phyloP scores from a whole-genome alignment of 495 filamentous ascomycete species.

The Trichoderma gamsii region DNA sequence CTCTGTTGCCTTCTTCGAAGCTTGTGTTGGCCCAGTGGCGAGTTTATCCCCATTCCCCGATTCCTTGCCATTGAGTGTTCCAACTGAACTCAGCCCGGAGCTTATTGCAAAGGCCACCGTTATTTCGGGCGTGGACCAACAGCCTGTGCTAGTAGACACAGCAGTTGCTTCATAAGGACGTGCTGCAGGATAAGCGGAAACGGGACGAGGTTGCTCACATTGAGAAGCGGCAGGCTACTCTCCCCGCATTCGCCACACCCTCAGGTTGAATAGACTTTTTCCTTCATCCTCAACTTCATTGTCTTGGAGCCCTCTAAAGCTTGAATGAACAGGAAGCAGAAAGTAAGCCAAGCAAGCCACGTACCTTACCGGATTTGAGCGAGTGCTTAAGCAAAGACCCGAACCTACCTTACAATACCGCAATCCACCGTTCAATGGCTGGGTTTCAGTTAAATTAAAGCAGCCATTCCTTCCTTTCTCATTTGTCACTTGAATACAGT shows the following conservation, averaged over 20 bases:
- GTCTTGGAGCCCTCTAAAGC: no score
- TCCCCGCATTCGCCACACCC: conserved; percentile 6
- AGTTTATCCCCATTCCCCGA: not conserved
- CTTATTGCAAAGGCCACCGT: not conserved
- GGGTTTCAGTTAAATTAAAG: conserved; percentile 2
- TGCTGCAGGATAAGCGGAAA: not conserved
- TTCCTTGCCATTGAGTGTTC: not conserved
- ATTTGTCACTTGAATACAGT: not conserved
- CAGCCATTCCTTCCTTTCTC: not conserved
- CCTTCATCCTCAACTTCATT: not conserved
- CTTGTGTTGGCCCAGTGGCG: not conserved
- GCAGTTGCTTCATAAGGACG: not conserved
- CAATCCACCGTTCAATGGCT: not conserved
- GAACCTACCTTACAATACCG: not conserved
- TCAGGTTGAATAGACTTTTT: not conserved
- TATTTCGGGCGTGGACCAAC: not conserved
- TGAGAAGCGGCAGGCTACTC: not conserved
- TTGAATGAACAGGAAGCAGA: not conserved
- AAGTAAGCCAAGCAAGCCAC: conserved; percentile 7
- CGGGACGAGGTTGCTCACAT: not conserved
- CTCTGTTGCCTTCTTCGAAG: not conserved
- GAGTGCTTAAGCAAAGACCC: not conserved
- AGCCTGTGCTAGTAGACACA: not conserved
- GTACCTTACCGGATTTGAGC: not conserved
- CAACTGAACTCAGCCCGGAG: not conserved